These are phyloP conservation scores for Sugiyamaella castrensis DNA, from an alignment of 1,139 yeast species.

Conservation along the genomic window DNA sequence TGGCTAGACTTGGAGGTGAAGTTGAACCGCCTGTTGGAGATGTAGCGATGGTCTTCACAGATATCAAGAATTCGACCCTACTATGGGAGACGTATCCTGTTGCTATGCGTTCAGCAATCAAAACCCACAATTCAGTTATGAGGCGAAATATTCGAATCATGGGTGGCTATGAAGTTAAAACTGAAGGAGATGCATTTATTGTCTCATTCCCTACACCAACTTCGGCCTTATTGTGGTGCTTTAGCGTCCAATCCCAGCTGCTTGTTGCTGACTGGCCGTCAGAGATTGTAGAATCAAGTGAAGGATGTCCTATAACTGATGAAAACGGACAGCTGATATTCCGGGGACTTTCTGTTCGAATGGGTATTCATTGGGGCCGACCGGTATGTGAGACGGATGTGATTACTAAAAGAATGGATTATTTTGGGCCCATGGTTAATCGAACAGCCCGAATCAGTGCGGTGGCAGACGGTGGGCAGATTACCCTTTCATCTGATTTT, in stretches of 20 bases:
- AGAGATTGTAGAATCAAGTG: constrained; percentile 79
- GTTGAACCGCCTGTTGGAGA: constrained; percentile 95
- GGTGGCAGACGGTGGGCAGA: constrained; percentile 98
- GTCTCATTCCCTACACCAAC: constrained; percentile 96
- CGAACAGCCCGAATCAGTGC: constrained; percentile 91
- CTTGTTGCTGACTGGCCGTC: constrained; percentile 93
- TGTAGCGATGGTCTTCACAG: constrained; percentile 93
- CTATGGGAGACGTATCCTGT: constrained; percentile 92
- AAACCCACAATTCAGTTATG: constrained; percentile 91
- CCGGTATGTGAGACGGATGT: constrained; percentile 96
- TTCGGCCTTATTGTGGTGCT: constrained; percentile 90
- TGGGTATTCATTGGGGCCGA: constrained; percentile 98
- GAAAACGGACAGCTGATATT: constrained; percentile 58
- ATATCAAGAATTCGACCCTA: constrained; percentile 89
- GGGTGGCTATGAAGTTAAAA: constrained; percentile 97
- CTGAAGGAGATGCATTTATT: constrained; percentile 99
- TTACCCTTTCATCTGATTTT: constrained; percentile 80
- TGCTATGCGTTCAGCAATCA: constrained; percentile 96
- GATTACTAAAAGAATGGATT: constrained; percentile 95
- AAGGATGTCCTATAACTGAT: constrained; percentile 82
- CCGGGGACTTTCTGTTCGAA: constrained; percentile 89
- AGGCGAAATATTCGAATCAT: constrained; percentile 86
- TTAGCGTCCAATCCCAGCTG: constrained; percentile 84
- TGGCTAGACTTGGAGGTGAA: constrained; percentile 85
- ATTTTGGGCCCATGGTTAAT: constrained; percentile 98